A percentile compares a stretch with the other conserved stretches of the same genome.
These are phyloP conservation scores for Excoecaria cochinchinensis DNA, from an alignment of 345 rosid genomes.

Conservation along the genomic window DNA sequence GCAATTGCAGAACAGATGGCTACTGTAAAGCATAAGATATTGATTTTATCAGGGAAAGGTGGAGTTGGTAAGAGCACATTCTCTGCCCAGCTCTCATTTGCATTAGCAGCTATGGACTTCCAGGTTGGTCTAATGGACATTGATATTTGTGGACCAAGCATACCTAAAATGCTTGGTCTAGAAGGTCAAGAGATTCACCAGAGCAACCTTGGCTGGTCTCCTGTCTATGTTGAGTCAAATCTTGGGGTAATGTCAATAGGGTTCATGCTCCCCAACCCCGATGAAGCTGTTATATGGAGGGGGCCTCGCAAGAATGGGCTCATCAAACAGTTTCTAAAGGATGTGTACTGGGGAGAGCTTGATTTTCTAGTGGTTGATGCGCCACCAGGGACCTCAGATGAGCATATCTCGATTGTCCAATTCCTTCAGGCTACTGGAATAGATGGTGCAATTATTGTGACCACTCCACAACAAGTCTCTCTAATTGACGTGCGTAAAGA, in stretches of 20 bases:
- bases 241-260: slow-evolving; percentile 99
- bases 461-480: slow-evolving; percentile 92
- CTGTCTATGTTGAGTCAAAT: slow-evolving; percentile 88
- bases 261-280: slow-evolving; percentile 90
- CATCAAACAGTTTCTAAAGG: slow-evolving; percentile 89
- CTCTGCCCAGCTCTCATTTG: slow-evolving; percentile 86
- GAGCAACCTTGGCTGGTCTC: slow-evolving; percentile 99
- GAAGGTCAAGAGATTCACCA: slow-evolving; percentile 96
- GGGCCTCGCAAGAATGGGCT: slow-evolving; percentile 93
- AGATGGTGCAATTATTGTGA: slow-evolving; percentile 90
- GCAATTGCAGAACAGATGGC: slow-evolving; percentile 91
- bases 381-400: slow-evolving; percentile 96
- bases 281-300: slow-evolving; percentile 97
- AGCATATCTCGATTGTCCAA: slow-evolving; percentile 90
- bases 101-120: slow-evolving; percentile 79
- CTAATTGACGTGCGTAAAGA: slow-evolving; percentile 92
- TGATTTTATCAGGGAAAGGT: slow-evolving; percentile 89
- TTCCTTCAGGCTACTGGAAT: slow-evolving; percentile 81
- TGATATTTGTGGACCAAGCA: slow-evolving; percentile 95
- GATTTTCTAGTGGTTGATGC: slow-evolving; percentile 92
- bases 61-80: slow-evolving; percentile 98
- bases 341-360: slow-evolving; percentile 90
- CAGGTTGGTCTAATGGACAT: slow-evolving; percentile 92
- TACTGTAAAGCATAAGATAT: slow-evolving; percentile 87
- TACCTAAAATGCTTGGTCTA: slow-evolving; percentile 92